These are phyloP conservation scores for Nannizziopsis arthrosporioides DNA, from an alignment of 2,329 filamentous ascomycete species.

Conservation along the genomic window DNA sequence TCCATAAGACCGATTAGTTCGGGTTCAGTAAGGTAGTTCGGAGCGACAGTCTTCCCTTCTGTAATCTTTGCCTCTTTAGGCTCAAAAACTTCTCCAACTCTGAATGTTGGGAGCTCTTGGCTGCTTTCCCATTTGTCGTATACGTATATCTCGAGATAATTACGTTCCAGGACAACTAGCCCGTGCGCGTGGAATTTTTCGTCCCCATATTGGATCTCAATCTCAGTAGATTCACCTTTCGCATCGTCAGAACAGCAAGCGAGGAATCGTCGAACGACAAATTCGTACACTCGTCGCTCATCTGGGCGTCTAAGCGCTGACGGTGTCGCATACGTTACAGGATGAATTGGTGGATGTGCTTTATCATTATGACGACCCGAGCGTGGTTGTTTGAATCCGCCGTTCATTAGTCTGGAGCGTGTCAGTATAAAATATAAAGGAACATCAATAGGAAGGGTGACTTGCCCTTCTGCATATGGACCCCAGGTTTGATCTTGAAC, in stretches of 20 bases:
- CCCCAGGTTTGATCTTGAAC: constrained; percentile 67
- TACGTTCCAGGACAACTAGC: constrained; percentile 71
- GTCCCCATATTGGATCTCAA: constrained; percentile 72
- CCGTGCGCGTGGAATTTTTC: constrained; percentile 76
- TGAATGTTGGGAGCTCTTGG: constrained; percentile 67
- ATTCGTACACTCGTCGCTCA: constrained; percentile 77
- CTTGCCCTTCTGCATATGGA: constrained; percentile 56
- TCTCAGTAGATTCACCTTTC: constrained; percentile 69
- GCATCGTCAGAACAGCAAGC: constrained; percentile 95
- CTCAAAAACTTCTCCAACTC: constrained; percentile 67
- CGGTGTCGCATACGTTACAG: constrained; percentile 68
- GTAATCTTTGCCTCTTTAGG: constrained; percentile 80
- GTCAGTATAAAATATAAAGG: background rate
- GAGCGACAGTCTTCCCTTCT: constrained; percentile 79
- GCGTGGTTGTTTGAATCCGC: constrained; percentile 69
- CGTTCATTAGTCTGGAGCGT: constrained; percentile 49
- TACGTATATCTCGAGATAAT: constrained; percentile 89
- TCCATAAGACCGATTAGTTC: constrained; percentile 96
- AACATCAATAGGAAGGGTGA: constrained; percentile 2
- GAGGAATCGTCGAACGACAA: constrained; percentile 80
- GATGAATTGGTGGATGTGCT: constrained; percentile 93
- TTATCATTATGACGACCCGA: constrained; percentile 85
- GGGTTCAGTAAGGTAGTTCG: constrained; percentile 82
- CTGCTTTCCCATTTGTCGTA: constrained; percentile 96
- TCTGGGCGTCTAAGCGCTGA: constrained; percentile 44